Conservation (phyloP, 2,329 filamentous ascomycete genomes). For the Xylaria hypoxylon region DNA sequence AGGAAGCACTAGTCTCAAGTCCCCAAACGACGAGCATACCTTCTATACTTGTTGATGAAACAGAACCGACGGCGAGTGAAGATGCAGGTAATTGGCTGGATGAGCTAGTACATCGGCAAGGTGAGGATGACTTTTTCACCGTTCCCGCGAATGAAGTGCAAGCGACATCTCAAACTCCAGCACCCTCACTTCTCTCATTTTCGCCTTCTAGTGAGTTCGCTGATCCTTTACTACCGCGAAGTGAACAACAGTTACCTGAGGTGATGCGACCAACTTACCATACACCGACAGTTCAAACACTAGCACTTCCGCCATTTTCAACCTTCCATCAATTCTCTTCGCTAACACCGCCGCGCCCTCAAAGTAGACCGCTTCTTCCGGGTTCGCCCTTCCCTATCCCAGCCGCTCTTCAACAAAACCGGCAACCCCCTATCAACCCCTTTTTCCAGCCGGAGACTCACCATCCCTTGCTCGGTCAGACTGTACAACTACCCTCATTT, state of each 20-base stretch:
- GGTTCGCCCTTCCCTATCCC: background rate
- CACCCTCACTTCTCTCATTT: background rate
- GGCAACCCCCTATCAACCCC: no score
- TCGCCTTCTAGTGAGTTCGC: background rate
- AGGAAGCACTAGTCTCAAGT: no score
- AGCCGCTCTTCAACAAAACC: background rate
- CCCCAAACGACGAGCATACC: background rate
- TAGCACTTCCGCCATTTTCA: constrained; percentile 5
- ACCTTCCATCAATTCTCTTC: background rate
- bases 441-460: background rate
- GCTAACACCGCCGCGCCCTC: background rate
- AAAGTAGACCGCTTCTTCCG: background rate
- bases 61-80: no score
- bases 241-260: no score
- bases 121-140: background rate
- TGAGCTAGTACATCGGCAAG: background rate
- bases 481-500: background rate
- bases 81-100: background rate
- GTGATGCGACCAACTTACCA: no score
- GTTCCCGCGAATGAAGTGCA: background rate
- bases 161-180: background rate
- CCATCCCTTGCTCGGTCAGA: no score
- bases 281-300: no score
- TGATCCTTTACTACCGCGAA: background rate
- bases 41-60: background rate